These are phyloP conservation scores for Phytopythium helicoides DNA, from an alignment of 352 stramenopile genomes.

Conservation along the genomic window DNA sequence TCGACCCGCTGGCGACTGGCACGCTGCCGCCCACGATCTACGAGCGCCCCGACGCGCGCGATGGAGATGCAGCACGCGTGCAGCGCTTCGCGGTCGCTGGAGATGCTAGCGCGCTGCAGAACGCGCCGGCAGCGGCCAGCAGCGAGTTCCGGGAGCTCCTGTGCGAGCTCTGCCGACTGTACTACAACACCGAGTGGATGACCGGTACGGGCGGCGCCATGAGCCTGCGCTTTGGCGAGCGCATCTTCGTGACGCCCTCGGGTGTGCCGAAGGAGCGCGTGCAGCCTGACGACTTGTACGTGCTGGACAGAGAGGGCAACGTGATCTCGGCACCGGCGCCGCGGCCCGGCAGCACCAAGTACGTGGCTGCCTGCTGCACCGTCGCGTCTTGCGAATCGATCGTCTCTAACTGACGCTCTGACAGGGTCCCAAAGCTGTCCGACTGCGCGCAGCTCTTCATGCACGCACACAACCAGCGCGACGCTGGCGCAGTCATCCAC, in stretches of 20 bases:
- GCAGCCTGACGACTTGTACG: constrained; percentile 93
- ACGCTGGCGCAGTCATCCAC: constrained; percentile 72
- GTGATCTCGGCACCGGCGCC: constrained; percentile 64
- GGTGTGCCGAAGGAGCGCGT: constrained; percentile 97
- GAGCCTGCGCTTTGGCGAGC: constrained; percentile 89
- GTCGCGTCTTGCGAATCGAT: neutral
- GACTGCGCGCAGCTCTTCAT: constrained; percentile 95
- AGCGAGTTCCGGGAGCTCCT: constrained; percentile 52
- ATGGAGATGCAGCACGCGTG: constrained; percentile 9
- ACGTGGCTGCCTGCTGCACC: constrained; percentile 3
- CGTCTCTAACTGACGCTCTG: neutral
- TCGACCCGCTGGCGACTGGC: constrained; percentile 16
- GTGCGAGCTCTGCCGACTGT: constrained; percentile 71
- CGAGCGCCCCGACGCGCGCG: constrained; percentile 6
- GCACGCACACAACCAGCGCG: constrained; percentile 87
- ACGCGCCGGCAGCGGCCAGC: constrained; percentile 26
- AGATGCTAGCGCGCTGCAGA: constrained; percentile 40
- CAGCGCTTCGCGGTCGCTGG: constrained; percentile 35
- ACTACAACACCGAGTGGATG: constrained; percentile 89
- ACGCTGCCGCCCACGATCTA: constrained; percentile 16
- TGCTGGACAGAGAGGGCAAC: constrained; percentile 86
- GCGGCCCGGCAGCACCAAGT: constrained; percentile 35
- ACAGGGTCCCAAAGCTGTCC: constrained; percentile 78
- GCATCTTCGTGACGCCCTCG: constrained; percentile 95
- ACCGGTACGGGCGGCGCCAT: constrained; percentile 95